Conservation (phyloP, 495 filamentous ascomycete genomes). For the Lasiosphaeria miniovina region DNA sequence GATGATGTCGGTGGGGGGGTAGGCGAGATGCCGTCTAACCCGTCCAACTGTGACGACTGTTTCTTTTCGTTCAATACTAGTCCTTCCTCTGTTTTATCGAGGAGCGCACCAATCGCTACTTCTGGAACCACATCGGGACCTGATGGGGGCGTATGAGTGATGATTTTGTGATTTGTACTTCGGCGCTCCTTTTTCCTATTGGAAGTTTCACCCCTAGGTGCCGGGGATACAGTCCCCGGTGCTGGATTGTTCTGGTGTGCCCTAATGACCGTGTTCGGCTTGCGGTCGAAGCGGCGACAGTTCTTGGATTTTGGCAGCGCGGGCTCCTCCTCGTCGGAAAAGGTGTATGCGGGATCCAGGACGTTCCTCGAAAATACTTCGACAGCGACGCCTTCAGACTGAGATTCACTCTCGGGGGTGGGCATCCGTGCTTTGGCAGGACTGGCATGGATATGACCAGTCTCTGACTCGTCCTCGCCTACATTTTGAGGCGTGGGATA, state of each 20-base stretch:
- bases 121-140: no score
- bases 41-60: no score
- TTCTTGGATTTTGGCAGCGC: constrained; percentile 16
- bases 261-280: not conserved
- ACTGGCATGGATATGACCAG: not conserved
- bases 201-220: no score
- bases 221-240: not conserved
- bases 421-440: not conserved
- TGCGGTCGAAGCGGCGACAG: not conserved
- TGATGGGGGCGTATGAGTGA: no score
- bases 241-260: not conserved
- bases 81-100: no score
- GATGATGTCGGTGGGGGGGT: no score
- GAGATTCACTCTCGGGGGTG: not conserved
- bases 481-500: not conserved
- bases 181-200: no score
- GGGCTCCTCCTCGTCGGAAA: constrained; percentile 42
- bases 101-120: no score
- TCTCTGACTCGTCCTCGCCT: not conserved
- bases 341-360: constrained; percentile 35
- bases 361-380: constrained; percentile 31
- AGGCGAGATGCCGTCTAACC: no score
- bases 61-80: no score
- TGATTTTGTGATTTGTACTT: no score
- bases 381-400: not conserved